Base-by-base conservation (phyloP, 148 eudicot species). In the Vaccinium corymbosum region DNA sequence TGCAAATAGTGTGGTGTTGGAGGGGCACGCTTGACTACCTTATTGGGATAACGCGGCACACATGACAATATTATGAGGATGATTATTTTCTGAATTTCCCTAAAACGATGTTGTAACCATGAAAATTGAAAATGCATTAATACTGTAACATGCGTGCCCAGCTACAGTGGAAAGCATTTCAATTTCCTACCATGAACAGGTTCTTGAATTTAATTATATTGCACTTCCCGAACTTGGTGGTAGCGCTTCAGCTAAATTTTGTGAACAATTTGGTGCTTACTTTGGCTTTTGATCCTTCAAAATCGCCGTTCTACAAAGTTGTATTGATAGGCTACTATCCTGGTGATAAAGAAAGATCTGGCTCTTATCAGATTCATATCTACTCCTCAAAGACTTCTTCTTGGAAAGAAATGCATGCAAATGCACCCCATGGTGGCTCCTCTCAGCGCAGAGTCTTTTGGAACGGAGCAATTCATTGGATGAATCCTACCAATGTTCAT, bases 221-320 rank as follows among this genome's bases (percentile, higher is more conserved):
- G 27, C 11, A 15, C 38, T 35, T 35, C 76, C 38, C 1, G 0
- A 72, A 72, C 42, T 1, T 32, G 38, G 12, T 7, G 0, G 20
- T 10, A 8, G 3, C n/a, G 2, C 22, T 7, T 5, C 48, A 32
- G 7, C 7, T 16, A 3, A 11, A 42, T 42, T 42, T 42, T 3
- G 46, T 42, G 5, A 42, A 4, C 46, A 42, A 42, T 48, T 49
- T 1, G 38, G 27, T 49, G 55, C 32, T 4, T 22, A 25, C 57
- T 76, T 76, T 56, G 61, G 57, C 35, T n/a, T 76, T 76, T 48
- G 80, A 76, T 76, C 80, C 80, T 51, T 48, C 19, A 51, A 76
- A 50, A 51, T 48, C 80, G 7, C 56, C 32, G 3, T 27, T 49
- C 56, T 76, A 48, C 80, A 76, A 48, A 11, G 80, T 48, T 51